These are phyloP conservation scores for Colletotrichum magnum DNA, from an alignment of 2,329 filamentous ascomycete genomes.

Conservation along the genomic window DNA sequence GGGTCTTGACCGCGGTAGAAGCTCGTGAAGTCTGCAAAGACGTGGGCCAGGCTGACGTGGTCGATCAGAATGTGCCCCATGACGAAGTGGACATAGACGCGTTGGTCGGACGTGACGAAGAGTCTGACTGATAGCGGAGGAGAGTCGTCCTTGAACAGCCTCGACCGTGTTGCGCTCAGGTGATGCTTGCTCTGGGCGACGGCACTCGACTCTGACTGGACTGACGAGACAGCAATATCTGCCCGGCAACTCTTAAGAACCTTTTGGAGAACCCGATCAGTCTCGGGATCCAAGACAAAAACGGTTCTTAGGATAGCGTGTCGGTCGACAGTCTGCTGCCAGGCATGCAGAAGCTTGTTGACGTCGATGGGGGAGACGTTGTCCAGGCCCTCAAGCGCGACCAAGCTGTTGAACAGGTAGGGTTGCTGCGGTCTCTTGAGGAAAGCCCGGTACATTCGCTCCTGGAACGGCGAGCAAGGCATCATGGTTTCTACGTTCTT, in stretches of 20 bases:
- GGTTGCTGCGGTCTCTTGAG: constrained; percentile 6
- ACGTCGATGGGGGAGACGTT: constrained; percentile 48
- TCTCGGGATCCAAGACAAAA: constrained; percentile 61
- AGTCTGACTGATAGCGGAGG: constrained; percentile 6
- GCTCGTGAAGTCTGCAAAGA: constrained; percentile 3
- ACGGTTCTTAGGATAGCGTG: constrained; percentile 77
- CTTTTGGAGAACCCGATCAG: constrained; percentile 49
- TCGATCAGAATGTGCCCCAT: constrained; percentile 28
- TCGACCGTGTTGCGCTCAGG: neutral
- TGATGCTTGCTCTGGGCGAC: neutral
- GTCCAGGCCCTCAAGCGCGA: constrained; percentile 45
- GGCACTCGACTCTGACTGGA: constrained; percentile 7
- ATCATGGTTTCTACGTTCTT: constrained; percentile 44
- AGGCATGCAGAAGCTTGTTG: constrained; percentile 63
- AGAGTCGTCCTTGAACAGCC: neutral
- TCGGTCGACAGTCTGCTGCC: constrained; percentile 67
- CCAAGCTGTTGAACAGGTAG: constrained; percentile 58
- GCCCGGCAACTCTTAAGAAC: constrained; percentile 49
- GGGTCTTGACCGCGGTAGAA: neutral
- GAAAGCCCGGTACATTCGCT: constrained; percentile 65
- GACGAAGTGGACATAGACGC: constrained; percentile 1
- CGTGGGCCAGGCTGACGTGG: constrained; percentile 30
- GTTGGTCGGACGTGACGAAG: neutral
- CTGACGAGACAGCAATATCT: neutral
- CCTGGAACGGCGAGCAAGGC: constrained; percentile 67